Conservation (phyloP, 2,329 filamentous ascomycete species). For the Bretziella fagacearum region DNA sequence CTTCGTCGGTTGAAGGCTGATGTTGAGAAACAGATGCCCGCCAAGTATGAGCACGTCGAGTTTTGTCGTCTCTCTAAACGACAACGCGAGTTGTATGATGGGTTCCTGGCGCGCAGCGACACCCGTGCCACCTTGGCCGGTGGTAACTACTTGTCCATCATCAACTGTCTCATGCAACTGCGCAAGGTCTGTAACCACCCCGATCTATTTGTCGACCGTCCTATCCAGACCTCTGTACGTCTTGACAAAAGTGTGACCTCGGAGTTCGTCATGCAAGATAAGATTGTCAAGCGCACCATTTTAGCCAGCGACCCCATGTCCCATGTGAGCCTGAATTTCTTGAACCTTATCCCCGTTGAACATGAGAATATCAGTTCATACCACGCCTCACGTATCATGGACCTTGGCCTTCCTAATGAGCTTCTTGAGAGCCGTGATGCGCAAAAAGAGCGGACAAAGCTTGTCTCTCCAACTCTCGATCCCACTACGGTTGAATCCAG, state of each 20-base stretch:
- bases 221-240: slow-evolving; percentile 91
- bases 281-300: slow-evolving; percentile 48
- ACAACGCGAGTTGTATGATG: slow-evolving; percentile 89
- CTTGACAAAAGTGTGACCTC: slow-evolving; percentile 58
- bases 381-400: slow-evolving; percentile 18
- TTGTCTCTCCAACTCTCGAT: slow-evolving; percentile 39
- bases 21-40: slow-evolving; percentile 98
- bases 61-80: slow-evolving; percentile 90
- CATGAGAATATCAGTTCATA: slow-evolving; percentile 34
- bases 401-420: slow-evolving; percentile 7
- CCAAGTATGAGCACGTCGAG: slow-evolving; percentile 92
- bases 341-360: slow-evolving; percentile 53
- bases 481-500: slow-evolving; percentile 52
- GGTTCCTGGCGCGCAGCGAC: slow-evolving; percentile 79
- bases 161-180: slow-evolving; percentile 94
- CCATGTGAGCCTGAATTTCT: slow-evolving; percentile 54
- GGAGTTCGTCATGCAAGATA: slow-evolving; percentile 37
- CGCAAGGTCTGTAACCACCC: slow-evolving; percentile 98
- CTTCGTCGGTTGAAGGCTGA: slow-evolving; percentile 84
- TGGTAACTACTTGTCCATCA: slow-evolving; percentile 93
- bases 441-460: slow-evolving; percentile 24
- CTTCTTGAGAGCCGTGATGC: background rate
- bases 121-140: slow-evolving; percentile 78
- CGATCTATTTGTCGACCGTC: slow-evolving; percentile 86
- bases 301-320: slow-evolving; percentile 25